phyloP scores from a whole-genome alignment of 768 basidiomycete species.

The Suillus cothurnatus region DNA sequence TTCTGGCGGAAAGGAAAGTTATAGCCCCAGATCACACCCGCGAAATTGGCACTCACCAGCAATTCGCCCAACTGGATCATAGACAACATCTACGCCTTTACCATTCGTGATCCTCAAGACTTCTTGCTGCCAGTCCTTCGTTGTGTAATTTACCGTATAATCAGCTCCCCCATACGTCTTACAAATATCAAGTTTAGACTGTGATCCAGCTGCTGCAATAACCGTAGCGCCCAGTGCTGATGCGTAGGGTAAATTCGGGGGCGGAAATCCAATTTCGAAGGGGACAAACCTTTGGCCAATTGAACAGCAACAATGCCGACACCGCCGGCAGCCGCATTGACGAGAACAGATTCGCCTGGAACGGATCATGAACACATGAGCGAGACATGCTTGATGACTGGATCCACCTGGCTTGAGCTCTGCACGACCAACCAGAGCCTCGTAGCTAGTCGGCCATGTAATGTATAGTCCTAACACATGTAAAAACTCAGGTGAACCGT shows the following conservation, averaged over 20 bases:
- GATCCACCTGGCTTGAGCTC: constrained; percentile 69
- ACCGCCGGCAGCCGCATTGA: constrained; percentile 95
- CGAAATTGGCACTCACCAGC: constrained; percentile 43
- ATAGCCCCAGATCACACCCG: not conserved
- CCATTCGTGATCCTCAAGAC: constrained; percentile 82
- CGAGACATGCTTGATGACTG: not conserved
- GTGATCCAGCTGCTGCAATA: constrained; percentile 88
- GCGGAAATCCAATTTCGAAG: not conserved
- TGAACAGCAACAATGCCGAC: constrained; percentile 93
- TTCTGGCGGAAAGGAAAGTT: constrained; percentile 44
- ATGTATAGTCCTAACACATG: constrained; percentile 62
- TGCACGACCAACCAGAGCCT: constrained; percentile 85
- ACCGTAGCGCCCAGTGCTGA: constrained; percentile 89
- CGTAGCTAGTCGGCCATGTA: constrained; percentile 95
- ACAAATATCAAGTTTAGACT: constrained; percentile 77
- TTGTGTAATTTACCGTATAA: constrained; percentile 76
- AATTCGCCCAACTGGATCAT: constrained; percentile 84
- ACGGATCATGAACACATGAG: constrained; percentile 2
- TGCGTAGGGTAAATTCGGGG: not conserved
- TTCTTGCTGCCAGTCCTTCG: constrained; percentile 84
- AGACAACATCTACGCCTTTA: constrained; percentile 85
- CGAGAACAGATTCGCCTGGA: constrained; percentile 86
- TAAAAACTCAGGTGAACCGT: constrained; percentile 6
- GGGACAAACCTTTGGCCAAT: constrained; percentile 76
- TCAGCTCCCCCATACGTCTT: constrained; percentile 82